phyloP scores from a whole-genome alignment of 2,329 filamentous ascomycete genomes.

The Verticillium isaacii region DNA sequence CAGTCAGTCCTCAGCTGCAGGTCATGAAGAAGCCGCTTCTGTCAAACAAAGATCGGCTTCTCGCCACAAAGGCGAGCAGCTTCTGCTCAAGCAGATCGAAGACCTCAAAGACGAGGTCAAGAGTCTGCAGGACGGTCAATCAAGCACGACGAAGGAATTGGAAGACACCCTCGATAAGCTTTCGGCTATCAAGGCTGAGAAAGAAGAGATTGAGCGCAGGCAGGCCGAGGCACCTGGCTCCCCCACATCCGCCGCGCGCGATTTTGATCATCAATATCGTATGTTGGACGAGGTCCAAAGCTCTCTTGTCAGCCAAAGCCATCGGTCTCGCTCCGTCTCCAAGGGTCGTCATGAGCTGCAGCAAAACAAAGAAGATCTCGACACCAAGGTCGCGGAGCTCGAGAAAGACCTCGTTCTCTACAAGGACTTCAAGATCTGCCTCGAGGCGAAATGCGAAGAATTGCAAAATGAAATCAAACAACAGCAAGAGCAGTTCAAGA shows the following conservation, averaged over 20 bases:
- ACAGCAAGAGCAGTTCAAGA: conserved; percentile 1
- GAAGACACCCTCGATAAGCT: conserved; percentile 10
- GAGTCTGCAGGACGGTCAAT: conserved; percentile 7
- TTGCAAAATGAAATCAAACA: conserved; percentile 4
- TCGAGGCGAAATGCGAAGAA: conserved; percentile 7
- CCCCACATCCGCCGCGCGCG: background rate
- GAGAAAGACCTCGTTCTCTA: conserved; percentile 4
- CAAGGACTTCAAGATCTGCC: conserved; percentile 4
- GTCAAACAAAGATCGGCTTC: background rate
- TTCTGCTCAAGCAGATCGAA: conserved; percentile 8
- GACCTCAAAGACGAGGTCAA: conserved; percentile 10
- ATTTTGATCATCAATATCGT: conserved; percentile 7
- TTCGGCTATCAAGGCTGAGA: conserved; percentile 6
- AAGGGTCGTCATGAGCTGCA: conserved; percentile 9
- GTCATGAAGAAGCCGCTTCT: background rate
- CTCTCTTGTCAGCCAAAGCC: conserved; percentile 6
- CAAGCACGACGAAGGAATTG: conserved; percentile 7
- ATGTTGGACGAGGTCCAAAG: conserved; percentile 9
- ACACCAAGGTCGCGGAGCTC: conserved; percentile 3
- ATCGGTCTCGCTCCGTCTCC: conserved; percentile 2
- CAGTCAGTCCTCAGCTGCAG: conserved; percentile 2
- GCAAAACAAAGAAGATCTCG: conserved; percentile 2
- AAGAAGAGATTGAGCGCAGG: conserved; percentile 5
- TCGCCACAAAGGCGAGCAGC: conserved; percentile 8
- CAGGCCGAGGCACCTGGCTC: background rate